Percentiles rank a stretch among this genome's conserved stretches.
phyloP scores from a whole-genome alignment of 176 grass and related monocot genomes.

The Cymbopogon citratus region DNA sequence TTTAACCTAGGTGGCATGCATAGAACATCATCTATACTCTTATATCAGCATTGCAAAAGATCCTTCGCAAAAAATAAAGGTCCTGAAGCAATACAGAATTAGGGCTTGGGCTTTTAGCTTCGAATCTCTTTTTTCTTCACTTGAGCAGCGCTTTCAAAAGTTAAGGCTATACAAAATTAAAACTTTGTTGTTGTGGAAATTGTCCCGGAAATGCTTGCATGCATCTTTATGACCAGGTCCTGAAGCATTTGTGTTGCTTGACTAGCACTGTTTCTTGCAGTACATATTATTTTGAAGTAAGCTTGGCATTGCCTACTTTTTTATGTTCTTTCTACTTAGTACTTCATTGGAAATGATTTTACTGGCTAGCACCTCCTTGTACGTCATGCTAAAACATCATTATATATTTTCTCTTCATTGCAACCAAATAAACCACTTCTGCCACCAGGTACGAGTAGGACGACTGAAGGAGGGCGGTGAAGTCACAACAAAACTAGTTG shows the following conservation, averaged over 20 bases:
- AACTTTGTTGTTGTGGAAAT: background rate
- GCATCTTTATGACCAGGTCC: background rate
- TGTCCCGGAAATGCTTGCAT: background rate
- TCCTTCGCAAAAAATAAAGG: background rate
- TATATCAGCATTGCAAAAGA: background rate
- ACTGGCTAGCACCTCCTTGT: background rate
- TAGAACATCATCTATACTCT: background rate
- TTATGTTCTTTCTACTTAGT: background rate
- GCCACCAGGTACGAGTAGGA: constrained; percentile 65
- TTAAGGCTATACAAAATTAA: background rate
- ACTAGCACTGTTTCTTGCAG: background rate
- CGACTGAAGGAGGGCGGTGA: constrained; percentile 44
- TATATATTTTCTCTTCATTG: background rate
- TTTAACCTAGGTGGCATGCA: background rate
- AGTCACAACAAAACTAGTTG: constrained; percentile 61
- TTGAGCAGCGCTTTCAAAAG: background rate
- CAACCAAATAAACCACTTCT: background rate
- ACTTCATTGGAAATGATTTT: constrained; percentile 22
- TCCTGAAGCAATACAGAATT: too few relatives aligned
- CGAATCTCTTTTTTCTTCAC: background rate
- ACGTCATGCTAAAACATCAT: background rate
- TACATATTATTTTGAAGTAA: constrained; percentile 2
- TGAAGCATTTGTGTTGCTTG: constrained; percentile 2
- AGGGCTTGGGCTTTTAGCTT: background rate
- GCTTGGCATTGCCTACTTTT: background rate